These are phyloP conservation scores for Amoeboaphelidium occidentale DNA, from an alignment of 371 early-diverging fungal genomes.

Conservation along the genomic window DNA sequence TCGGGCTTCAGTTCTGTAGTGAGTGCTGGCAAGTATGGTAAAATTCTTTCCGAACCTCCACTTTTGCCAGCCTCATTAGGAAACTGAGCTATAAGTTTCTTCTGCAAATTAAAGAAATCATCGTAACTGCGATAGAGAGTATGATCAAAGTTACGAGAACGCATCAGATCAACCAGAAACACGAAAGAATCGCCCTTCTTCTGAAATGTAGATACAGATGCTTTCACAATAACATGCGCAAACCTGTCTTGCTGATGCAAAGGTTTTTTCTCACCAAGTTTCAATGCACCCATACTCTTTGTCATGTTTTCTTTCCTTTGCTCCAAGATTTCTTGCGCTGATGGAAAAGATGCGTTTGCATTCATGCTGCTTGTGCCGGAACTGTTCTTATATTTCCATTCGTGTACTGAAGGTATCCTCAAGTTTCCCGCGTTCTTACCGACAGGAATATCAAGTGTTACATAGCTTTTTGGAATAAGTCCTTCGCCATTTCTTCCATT, in stretches of 20 bases:
- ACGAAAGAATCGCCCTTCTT: slow-evolving; percentile 34
- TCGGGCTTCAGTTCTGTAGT: slow-evolving; percentile 10
- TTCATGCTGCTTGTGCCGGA: too few relatives aligned
- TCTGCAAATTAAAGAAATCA: slow-evolving; percentile 55
- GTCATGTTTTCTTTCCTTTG: too few relatives aligned
- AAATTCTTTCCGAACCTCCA: slow-evolving; percentile 25
- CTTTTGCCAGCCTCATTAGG: slow-evolving; percentile 43
- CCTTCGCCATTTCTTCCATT: slow-evolving; percentile 36
- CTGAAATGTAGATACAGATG: slow-evolving; percentile 27
- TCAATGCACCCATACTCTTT: too few relatives aligned
- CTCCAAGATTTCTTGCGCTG: too few relatives aligned
- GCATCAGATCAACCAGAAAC: slow-evolving; percentile 35
- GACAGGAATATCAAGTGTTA: too few relatives aligned
- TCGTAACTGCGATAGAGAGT: slow-evolving; percentile 43
- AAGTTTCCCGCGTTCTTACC: too few relatives aligned
- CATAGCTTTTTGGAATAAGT: slow-evolving; percentile 50
- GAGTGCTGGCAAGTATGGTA: slow-evolving; percentile 47
- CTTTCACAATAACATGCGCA: too few relatives aligned
- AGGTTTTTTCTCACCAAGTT: too few relatives aligned
- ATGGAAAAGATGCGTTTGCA: too few relatives aligned
- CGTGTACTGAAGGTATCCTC: too few relatives aligned
- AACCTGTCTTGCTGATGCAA: too few relatives aligned
- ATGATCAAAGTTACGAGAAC: slow-evolving; percentile 19
- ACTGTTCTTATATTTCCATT: too few relatives aligned
- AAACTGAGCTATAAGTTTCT: slow-evolving; percentile 40